Percentiles rank a stretch among this genome's conserved stretches.
phyloP scores from a whole-genome alignment of 495 filamentous ascomycete species.

The Aspergillus nanangensis region DNA sequence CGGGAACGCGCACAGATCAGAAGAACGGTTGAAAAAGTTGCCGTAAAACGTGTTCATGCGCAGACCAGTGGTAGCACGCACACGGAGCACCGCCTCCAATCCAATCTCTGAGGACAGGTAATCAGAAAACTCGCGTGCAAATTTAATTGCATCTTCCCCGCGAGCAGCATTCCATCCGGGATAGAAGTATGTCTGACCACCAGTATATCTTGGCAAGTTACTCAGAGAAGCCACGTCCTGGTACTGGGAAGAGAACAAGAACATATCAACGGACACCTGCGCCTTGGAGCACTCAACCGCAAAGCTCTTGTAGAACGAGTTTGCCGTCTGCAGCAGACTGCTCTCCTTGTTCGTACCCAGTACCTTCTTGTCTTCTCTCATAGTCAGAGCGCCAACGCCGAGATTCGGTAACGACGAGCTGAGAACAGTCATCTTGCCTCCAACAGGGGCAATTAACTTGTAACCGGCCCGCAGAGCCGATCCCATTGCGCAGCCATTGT shows the following conservation, averaged over 20 bases:
- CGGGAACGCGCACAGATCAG: conserved; percentile 95
- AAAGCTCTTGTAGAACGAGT: conserved; percentile 98
- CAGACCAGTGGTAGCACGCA: conserved; percentile 89
- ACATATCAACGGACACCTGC: conserved; percentile 99
- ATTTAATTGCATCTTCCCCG: conserved; percentile 93
- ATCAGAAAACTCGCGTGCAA: conserved; percentile 93
- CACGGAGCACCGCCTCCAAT: conserved; percentile 91
- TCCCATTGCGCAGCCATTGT: conserved; percentile 82
- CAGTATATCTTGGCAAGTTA: conserved; percentile 92
- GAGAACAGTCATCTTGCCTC: conserved; percentile 90
- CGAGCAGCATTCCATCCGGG: conserved; percentile 95
- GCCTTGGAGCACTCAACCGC: conserved; percentile 98
- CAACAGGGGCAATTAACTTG: conserved; percentile 87
- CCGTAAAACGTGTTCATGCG: conserved; percentile 98
- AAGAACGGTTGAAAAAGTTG: conserved; percentile 98
- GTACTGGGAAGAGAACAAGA: conserved; percentile 94
- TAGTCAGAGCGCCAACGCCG: conserved; percentile 84
- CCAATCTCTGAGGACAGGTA: conserved; percentile 94
- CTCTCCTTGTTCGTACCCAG: conserved; percentile 92
- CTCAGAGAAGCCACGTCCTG: conserved; percentile 95
- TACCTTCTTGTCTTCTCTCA: conserved; percentile 95
- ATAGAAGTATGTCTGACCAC: conserved; percentile 98
- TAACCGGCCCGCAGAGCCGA: conserved; percentile 89
- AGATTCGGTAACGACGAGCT: conserved; percentile 87
- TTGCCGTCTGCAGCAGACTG: conserved; percentile 80